Percentiles rank a stretch among this genome's conserved stretches.
Evolutionary conservation across 495 filamentous ascomycete genomes (phyloP).

Genomic region (Penicillium manginii): DNA sequence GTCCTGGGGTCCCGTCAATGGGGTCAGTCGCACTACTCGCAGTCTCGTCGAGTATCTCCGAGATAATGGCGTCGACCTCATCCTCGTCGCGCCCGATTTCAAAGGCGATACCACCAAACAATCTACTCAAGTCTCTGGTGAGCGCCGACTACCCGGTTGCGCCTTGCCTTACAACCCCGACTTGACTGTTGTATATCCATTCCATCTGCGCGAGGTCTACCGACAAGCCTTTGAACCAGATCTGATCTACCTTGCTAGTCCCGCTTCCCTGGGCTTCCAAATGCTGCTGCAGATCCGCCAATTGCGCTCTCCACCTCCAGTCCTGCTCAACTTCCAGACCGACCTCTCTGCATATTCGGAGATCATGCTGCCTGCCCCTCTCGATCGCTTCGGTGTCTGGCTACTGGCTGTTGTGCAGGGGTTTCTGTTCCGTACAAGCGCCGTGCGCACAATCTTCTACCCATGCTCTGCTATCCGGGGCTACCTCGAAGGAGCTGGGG

Average conservation of each 20-base stretch:
- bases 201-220: constrained; percentile 58
- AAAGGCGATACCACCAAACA: constrained; percentile 27
- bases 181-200: constrained; percentile 64
- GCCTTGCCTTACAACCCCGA: constrained; percentile 69
- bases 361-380: constrained; percentile 61
- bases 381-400: constrained; percentile 57
- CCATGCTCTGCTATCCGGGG: constrained; percentile 57
- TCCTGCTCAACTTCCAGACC: constrained; percentile 67
- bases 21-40: constrained; percentile 64
- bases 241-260: constrained; percentile 66
- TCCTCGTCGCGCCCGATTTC: constrained; percentile 59
- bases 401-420: constrained; percentile 59
- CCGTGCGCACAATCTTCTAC: constrained; percentile 65
- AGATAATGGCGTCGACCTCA: constrained; percentile 56
- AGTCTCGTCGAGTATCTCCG: constrained; percentile 65
- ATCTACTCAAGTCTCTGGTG: constrained; percentile 20
- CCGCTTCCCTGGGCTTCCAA: constrained; percentile 66
- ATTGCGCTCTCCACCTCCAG: constrained; percentile 52
- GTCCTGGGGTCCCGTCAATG: constrained; percentile 67
- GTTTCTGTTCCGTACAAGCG: constrained; percentile 59
- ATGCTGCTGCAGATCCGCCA: constrained; percentile 62
- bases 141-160: constrained; percentile 59
- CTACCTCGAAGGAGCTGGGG: constrained; percentile 56
- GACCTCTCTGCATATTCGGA: constrained; percentile 65
- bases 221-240: constrained; percentile 56